Evolutionary conservation across 306 rosid species (phyloP).

Genomic region (Ochetophila trinervis): DNA sequence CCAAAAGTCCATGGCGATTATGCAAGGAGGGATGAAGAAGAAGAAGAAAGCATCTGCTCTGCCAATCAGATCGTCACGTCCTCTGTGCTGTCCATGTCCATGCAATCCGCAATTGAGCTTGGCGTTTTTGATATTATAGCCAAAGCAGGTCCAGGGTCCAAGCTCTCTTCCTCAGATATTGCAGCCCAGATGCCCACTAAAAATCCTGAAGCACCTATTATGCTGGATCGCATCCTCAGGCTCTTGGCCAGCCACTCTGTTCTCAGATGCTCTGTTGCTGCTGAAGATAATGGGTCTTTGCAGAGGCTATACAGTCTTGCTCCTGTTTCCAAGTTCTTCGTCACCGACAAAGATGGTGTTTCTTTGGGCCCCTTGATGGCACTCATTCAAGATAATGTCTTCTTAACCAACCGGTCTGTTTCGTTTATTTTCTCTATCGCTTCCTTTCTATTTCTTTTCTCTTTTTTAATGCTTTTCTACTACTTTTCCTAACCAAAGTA

Average conservation of each 20-base stretch:
- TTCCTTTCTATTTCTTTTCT: background rate
- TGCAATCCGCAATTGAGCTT: slow-evolving; percentile 32
- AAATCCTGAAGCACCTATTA: slow-evolving; percentile 15
- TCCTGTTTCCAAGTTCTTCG: slow-evolving; percentile 29
- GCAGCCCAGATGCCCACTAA: slow-evolving; percentile 21
- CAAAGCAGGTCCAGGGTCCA: slow-evolving; percentile 17
- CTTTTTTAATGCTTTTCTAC: too few species aligned
- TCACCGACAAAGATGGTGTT: slow-evolving; percentile 35
- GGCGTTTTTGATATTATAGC: slow-evolving; percentile 27
- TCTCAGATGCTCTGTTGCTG: slow-evolving; percentile 19
- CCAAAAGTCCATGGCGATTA: too few species aligned
- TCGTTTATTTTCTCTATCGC: background rate
- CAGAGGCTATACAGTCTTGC: slow-evolving; percentile 24
- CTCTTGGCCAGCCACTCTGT: slow-evolving; percentile 28
- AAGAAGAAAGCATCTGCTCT: slow-evolving; percentile 20
- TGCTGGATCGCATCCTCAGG: slow-evolving; percentile 37
- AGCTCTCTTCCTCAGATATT: slow-evolving; percentile 27
- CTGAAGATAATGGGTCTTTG: background rate
- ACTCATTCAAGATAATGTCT: slow-evolving; percentile 30
- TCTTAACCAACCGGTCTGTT: slow-evolving; percentile 38
- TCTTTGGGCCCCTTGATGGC: slow-evolving; percentile 34
- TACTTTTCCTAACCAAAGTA: too few species aligned
- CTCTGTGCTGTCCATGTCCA: slow-evolving; percentile 18
- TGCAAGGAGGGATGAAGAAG: background rate
- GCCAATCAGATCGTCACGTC: slow-evolving; percentile 23